phyloP scores from a whole-genome alignment of 2,329 filamentous ascomycete genomes.

The Fusarium phyllophilum region DNA sequence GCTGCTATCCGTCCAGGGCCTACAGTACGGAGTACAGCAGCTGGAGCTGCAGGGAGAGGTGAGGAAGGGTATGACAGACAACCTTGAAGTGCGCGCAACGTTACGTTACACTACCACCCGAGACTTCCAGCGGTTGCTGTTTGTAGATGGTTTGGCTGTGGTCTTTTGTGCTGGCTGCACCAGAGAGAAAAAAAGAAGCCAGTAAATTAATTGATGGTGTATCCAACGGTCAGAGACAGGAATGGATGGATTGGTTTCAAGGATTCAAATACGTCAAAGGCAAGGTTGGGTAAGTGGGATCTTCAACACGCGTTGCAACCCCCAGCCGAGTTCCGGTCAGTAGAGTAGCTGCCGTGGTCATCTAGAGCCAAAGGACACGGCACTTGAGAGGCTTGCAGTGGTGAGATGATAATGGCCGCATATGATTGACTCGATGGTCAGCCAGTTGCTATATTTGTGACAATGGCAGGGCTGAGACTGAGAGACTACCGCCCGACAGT shows the following conservation, averaged over 20 bases:
- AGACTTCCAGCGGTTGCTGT: slow-evolving; percentile 4
- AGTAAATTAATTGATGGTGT: not conserved
- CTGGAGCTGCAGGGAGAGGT: not conserved
- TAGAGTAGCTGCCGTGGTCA: not conserved
- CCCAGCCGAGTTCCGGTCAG: slow-evolving; percentile 7
- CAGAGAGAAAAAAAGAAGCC: not conserved
- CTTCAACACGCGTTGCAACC: slow-evolving; percentile 13
- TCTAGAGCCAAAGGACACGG: not conserved
- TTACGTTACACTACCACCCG: slow-evolving; percentile 42
- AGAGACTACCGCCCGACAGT: not conserved
- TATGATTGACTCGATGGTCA: slow-evolving; percentile 3
- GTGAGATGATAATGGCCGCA: slow-evolving; percentile 21
- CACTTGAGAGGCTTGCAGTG: slow-evolving; percentile 11
- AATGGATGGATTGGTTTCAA: not conserved
- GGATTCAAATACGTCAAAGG: slow-evolving; percentile 4
- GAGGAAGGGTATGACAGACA: slow-evolving; percentile 16
- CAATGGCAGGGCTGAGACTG: slow-evolving; percentile 14
- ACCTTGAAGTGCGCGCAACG: slow-evolving; percentile 39
- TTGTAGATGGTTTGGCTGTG: slow-evolving; percentile 4
- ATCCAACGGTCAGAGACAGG: not conserved
- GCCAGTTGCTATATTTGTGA: slow-evolving; percentile 41
- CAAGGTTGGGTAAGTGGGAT: slow-evolving; percentile 25
- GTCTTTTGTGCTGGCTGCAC: slow-evolving; percentile 8
- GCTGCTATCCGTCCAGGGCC: not conserved
- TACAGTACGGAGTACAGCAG: not conserved